Conservation (phyloP, 2,329 filamentous ascomycete genomes). For the Fusarium hostae region DNA sequence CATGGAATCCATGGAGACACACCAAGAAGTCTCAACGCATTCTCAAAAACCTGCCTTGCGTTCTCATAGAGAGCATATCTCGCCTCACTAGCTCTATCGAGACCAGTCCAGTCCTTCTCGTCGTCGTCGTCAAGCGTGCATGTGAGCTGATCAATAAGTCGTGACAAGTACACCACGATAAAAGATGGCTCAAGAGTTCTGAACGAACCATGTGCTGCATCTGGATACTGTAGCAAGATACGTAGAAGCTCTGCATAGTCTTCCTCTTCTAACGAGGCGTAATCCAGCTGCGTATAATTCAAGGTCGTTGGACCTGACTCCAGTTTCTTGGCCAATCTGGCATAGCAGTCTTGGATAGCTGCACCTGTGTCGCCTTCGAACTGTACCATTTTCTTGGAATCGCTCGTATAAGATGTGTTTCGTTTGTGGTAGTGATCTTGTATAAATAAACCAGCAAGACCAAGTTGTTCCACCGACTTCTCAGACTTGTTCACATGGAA, state of each 20-base stretch:
- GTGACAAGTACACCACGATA: slow-evolving; percentile 68
- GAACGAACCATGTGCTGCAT: slow-evolving; percentile 70
- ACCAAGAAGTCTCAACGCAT: slow-evolving; percentile 54
- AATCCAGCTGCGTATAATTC: no score
- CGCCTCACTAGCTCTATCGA: slow-evolving; percentile 65
- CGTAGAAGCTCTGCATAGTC: slow-evolving; percentile 56
- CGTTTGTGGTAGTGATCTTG: slow-evolving; percentile 46
- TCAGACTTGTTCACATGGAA: slow-evolving; percentile 22
- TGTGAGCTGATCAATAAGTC: slow-evolving; percentile 32
- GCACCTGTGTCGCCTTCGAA: slow-evolving; percentile 32
- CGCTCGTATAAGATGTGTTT: slow-evolving; percentile 36
- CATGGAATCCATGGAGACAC: slow-evolving; percentile 29
- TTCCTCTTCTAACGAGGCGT: slow-evolving; percentile 16
- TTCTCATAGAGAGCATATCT: slow-evolving; percentile 68
- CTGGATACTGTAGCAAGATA: slow-evolving; percentile 71
- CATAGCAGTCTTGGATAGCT: slow-evolving; percentile 41
- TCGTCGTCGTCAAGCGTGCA: slow-evolving; percentile 64
- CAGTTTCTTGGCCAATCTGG: slow-evolving; percentile 23
- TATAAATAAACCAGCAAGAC: slow-evolving; percentile 28
- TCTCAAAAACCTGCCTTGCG: slow-evolving; percentile 43
- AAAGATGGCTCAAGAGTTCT: slow-evolving; percentile 75
- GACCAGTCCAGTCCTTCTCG: slow-evolving; percentile 37
- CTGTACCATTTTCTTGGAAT: slow-evolving; percentile 48
- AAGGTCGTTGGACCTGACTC: neutral
- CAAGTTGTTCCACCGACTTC: slow-evolving; percentile 16